These are phyloP conservation scores for Anastatica hierochuntica DNA, from an alignment of 345 rosid genomes.

Conservation along the genomic window DNA sequence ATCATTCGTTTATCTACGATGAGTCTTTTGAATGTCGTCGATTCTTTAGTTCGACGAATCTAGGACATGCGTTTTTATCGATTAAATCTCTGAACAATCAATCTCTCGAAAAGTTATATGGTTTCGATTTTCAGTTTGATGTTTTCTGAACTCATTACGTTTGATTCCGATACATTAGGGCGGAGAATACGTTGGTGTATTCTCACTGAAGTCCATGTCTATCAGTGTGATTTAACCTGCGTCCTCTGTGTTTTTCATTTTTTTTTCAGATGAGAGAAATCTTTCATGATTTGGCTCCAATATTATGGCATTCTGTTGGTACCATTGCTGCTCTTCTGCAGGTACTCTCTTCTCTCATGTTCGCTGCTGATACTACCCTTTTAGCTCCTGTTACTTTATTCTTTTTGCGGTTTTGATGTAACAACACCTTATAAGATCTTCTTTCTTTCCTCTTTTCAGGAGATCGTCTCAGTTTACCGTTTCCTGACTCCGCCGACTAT, in stretches of 20 bases:
- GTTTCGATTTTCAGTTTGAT: neutral
- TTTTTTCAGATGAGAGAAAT: slow-evolving; percentile 25
- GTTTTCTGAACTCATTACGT: neutral
- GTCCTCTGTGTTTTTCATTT: slow-evolving; percentile 15
- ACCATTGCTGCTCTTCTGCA: slow-evolving; percentile 29
- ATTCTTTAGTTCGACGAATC: too few species aligned
- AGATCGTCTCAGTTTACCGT: slow-evolving; percentile 33
- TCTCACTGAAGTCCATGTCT: neutral
- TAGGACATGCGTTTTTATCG: too few species aligned
- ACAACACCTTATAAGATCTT: too few species aligned
- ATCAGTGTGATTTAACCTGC: neutral
- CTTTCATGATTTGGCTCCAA: slow-evolving; percentile 34
- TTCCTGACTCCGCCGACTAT: slow-evolving; percentile 22
- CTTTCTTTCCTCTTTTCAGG: slow-evolving; percentile 28
- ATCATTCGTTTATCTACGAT: too few species aligned
- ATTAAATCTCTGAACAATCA: neutral
- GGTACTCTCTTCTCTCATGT: slow-evolving; percentile 20
- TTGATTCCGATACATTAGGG: neutral
- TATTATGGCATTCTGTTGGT: slow-evolving; percentile 47
- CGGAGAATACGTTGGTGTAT: neutral
- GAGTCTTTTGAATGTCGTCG: too few species aligned
- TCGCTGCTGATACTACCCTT: too few species aligned
- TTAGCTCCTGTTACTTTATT: too few species aligned
- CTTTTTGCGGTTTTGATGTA: too few species aligned
- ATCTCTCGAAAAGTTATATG: too few species aligned